phyloP scores from a whole-genome alignment of 129 eudicot species.

The Ambrosia artemisiifolia region DNA sequence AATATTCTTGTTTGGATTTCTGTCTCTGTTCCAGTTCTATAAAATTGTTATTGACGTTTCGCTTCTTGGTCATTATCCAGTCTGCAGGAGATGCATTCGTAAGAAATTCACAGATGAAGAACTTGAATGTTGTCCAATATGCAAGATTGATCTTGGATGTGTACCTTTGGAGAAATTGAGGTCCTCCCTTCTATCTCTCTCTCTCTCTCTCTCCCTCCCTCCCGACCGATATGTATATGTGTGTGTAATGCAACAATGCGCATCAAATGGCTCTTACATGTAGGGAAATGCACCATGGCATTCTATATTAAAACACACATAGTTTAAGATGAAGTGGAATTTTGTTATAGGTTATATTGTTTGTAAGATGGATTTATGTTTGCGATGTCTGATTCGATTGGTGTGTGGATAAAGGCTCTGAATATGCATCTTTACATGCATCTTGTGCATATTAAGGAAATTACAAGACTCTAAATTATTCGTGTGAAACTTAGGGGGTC shows the following conservation, averaged over 20 bases:
- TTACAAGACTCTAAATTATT: not conserved
- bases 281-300: not conserved
- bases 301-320: not conserved
- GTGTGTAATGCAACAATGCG: not conserved
- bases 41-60: not conserved
- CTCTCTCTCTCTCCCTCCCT: not conserved
- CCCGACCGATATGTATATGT: not conserved
- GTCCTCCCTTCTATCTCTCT: conserved; percentile 28
- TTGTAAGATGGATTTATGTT: not conserved
- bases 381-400: not conserved
- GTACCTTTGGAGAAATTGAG: conserved; percentile 84
- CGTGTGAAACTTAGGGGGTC: too few relatives aligned
- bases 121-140: conserved; percentile 80
- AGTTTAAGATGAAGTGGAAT: not conserved
- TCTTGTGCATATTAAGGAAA: not conserved
- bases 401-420: not conserved
- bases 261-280: not conserved
- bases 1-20: not conserved
- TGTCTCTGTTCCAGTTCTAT: not conserved
- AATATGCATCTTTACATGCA: not conserved
- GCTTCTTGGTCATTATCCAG: conserved; percentile 36
- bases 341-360: not conserved
- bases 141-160: conserved; percentile 75
- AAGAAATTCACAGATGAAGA: conserved; percentile 80
- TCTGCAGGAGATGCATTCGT: conserved; percentile 94